phyloP scores from a whole-genome alignment of 2,329 filamentous ascomycete species.

The Fonsecaea pedrosoi region DNA sequence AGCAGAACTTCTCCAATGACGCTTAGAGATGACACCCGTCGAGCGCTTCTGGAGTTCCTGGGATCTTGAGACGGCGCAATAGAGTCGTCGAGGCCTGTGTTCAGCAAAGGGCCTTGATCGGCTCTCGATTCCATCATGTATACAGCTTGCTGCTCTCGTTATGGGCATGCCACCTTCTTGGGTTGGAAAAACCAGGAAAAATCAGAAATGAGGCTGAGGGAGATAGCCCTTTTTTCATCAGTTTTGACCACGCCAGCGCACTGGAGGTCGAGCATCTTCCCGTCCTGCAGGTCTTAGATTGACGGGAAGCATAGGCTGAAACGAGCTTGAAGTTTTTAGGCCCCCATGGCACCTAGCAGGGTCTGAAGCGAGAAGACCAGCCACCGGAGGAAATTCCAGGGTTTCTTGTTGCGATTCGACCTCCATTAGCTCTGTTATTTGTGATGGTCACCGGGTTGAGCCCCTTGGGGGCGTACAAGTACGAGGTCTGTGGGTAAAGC shows the following conservation, averaged over 20 bases:
- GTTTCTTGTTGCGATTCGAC: background rate
- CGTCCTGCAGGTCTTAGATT: background rate
- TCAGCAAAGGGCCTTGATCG: constrained; percentile 6
- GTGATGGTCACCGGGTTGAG: too few species aligned
- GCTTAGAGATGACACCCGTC: background rate
- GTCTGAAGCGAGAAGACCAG: background rate
- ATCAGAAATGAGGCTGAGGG: background rate
- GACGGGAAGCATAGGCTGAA: background rate
- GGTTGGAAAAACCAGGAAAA: background rate
- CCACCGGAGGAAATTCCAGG: background rate
- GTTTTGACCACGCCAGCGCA: background rate
- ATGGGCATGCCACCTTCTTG: background rate
- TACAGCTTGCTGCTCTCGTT: background rate
- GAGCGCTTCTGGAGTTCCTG: constrained; percentile 1
- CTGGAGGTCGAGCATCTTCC: background rate
- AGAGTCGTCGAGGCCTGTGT: background rate
- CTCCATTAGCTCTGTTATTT: background rate
- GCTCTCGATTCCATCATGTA: background rate
- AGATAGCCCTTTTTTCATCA: background rate
- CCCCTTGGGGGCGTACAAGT: too few species aligned
- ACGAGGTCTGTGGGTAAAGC: too few species aligned
- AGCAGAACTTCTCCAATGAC: constrained; percentile 8
- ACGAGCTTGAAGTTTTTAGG: background rate
- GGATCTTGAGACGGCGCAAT: constrained; percentile 7
- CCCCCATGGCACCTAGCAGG: background rate